Percentiles rank a stretch among this genome's conserved stretches.
Evolutionary conservation across 495 filamentous ascomycete species (phyloP).

Genomic region (Zalerion maritima): DNA sequence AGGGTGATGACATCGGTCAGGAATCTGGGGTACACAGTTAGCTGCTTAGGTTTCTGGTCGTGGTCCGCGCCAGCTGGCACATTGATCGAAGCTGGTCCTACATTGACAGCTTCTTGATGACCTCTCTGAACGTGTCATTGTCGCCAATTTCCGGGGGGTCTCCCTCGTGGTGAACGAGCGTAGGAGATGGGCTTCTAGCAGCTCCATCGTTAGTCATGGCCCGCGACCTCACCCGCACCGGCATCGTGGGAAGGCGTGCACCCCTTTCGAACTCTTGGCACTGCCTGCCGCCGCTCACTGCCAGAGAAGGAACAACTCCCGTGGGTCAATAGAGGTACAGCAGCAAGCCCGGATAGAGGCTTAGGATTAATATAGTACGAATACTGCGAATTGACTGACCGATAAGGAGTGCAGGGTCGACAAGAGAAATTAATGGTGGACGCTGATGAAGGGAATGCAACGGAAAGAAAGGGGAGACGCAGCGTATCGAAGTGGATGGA

Average conservation of each 20-base stretch:
- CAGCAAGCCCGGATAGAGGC: too few relatives aligned
- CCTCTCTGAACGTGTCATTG: conserved; percentile 46
- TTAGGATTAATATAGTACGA: too few relatives aligned
- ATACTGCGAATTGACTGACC: too few relatives aligned
- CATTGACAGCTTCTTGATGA: conserved; percentile 57
- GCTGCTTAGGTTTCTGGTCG: conserved; percentile 9
- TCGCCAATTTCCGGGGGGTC: conserved; percentile 48
- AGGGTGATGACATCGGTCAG: conserved; percentile 48
- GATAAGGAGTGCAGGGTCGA: too few relatives aligned
- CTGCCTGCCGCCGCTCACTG: too few relatives aligned
- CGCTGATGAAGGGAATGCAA: too few relatives aligned
- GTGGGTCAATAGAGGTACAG: too few relatives aligned
- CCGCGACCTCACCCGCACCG: conserved; percentile 4
- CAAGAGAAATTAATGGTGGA: too few relatives aligned
- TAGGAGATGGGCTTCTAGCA: conserved; percentile 8
- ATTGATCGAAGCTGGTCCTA: conserved; percentile 17
- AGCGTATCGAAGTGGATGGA: too few relatives aligned
- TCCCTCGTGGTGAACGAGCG: conserved; percentile 11
- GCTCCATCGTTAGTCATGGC: not conserved
- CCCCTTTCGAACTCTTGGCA: too few relatives aligned
- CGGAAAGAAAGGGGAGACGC: too few relatives aligned
- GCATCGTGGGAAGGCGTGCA: conserved; percentile 2
- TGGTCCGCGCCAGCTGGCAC: not conserved
- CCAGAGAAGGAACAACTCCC: too few relatives aligned
- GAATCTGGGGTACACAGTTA: conserved; percentile 31